Evolutionary conservation across 2,329 filamentous ascomycete genomes (phyloP), one percentile per base, ranked within the genome.

Genomic region (Fusarium sacchari): DNA sequence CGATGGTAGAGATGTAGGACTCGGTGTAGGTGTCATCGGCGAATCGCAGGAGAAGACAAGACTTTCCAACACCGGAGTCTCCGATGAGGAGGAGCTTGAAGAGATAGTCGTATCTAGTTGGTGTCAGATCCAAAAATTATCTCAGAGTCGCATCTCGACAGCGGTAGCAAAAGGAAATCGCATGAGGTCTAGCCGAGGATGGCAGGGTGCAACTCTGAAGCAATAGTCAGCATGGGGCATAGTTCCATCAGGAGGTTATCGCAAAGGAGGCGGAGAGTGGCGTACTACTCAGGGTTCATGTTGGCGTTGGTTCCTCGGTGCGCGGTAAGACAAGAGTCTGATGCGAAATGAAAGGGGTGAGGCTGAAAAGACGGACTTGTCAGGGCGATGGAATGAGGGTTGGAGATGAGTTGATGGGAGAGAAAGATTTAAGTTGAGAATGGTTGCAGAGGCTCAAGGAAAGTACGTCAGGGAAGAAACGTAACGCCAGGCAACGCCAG

Each of bases 41-140:
- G 83, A 99, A 99, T 88, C 96, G 95, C 83, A 99, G 89, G 79
- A 99, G 90, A 87, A 99, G 85, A 87, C 96, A 99, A 82, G 96
- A 99, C 93, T 99, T 99, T 93, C 96, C 96, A 82, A 99, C 96
- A 91, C 96, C 96, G 84, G 96, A 99, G 85, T 99, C 96, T 86
- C 96, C 96, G 91, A 99, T 99, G 88, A 99, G 96, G 86, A 99
- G 94, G 78, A 99, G 95, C 92, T 99, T 99, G 92, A 99, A 99
- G 82, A 99, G 95, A 86, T 99, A 99, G 85, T 99, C 96, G 93
- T 99, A 99, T 96, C 96, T 98, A 82, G 62, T 67, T 64, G 26
- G 59, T 39, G 78, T 81, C 70, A 81, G 78, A 34, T 49, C 24
- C 43, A 75, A 71, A 68, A 67, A 58, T 32, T 42, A 77, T 69